Evolutionary conservation across 1,139 yeast species (phyloP).

Genomic region (Barnettozyma hawaiiensis): DNA sequence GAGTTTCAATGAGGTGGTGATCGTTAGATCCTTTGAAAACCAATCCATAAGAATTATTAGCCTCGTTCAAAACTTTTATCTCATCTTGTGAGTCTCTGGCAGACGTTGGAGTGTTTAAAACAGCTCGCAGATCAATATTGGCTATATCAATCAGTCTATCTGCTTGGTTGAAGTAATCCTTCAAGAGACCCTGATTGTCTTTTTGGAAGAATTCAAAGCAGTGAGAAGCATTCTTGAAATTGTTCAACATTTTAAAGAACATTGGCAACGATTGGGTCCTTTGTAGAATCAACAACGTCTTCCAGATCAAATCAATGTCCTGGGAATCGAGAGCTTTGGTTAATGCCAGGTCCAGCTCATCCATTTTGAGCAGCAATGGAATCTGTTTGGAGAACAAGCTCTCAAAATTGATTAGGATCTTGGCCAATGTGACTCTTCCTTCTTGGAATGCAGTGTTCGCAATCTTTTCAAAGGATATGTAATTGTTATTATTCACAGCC

Average conservation of each 20-base stretch:
- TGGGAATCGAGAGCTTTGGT: constrained; percentile 62
- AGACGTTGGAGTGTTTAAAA: neutral
- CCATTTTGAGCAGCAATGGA: constrained; percentile 59
- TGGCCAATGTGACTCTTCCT: constrained; percentile 69
- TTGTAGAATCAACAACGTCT: constrained; percentile 51
- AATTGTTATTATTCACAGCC: constrained; percentile 27
- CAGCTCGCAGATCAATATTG: constrained; percentile 32
- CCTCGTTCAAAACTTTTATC: constrained; percentile 24
- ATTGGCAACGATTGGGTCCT: constrained; percentile 45
- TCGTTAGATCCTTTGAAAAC: constrained; percentile 26
- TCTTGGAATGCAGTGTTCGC: constrained; percentile 74
- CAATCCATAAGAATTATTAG: constrained; percentile 22
- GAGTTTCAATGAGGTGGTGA: constrained; percentile 38
- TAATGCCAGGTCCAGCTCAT: constrained; percentile 68
- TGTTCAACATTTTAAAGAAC: constrained; percentile 48
- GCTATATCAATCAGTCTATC: constrained; percentile 47
- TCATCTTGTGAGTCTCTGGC: constrained; percentile 13
- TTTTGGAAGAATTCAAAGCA: constrained; percentile 39
- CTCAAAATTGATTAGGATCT: constrained; percentile 61
- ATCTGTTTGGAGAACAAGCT: constrained; percentile 60
- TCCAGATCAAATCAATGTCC: constrained; percentile 57
- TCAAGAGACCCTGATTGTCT: constrained; percentile 34
- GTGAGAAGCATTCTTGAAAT: constrained; percentile 37
- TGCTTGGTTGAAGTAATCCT: constrained; percentile 55
- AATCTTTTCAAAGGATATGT: constrained; percentile 56